A percentile compares a stretch with the other conserved stretches of the same genome.
phyloP scores from a whole-genome alignment of 768 basidiomycete genomes.

The Tremella yokohamensis region DNA sequence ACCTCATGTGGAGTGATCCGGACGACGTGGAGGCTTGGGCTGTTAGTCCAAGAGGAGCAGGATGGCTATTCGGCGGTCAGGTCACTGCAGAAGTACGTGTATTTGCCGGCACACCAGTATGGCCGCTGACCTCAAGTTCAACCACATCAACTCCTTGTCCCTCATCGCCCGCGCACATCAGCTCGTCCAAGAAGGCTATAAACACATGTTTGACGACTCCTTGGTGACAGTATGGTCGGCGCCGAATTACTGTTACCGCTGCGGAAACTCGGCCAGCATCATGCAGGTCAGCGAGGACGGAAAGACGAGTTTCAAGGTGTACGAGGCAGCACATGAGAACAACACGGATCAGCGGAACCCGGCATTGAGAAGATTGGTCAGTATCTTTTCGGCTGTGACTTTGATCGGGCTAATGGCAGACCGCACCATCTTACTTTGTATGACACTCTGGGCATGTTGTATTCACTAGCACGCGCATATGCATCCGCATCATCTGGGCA shows the following conservation, averaged over 20 bases:
- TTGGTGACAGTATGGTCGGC: slow-evolving; percentile 51
- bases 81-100: slow-evolving; percentile 72
- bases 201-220: slow-evolving; percentile 50
- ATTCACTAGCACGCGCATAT: slow-evolving; percentile 13
- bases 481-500: neutral
- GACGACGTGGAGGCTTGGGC: slow-evolving; percentile 96
- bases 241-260: slow-evolving; percentile 53
- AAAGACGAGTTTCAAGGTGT: slow-evolving; percentile 70
- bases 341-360: slow-evolving; percentile 76
- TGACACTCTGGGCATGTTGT: slow-evolving; percentile 12
- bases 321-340: slow-evolving; percentile 83
- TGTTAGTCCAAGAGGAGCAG: slow-evolving; percentile 91
- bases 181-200: slow-evolving; percentile 61
- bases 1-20: slow-evolving; percentile 98
- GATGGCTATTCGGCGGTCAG: slow-evolving; percentile 85
- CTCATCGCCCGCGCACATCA: slow-evolving; percentile 96
- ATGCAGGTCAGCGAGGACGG: slow-evolving; percentile 69
- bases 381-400: slow-evolving; percentile 36
- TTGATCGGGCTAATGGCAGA: slow-evolving; percentile 14
- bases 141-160: slow-evolving; percentile 78
- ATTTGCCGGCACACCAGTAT: neutral
- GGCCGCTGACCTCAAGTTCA: slow-evolving; percentile 62
- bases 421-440: slow-evolving; percentile 43
- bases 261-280: slow-evolving; percentile 88
- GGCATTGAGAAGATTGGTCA: slow-evolving; percentile 64